Evolutionary conservation across 2,329 filamentous ascomycete genomes (phyloP), one percentile per base, ranked within the genome.

Genomic region (Microsporum canis): DNA sequence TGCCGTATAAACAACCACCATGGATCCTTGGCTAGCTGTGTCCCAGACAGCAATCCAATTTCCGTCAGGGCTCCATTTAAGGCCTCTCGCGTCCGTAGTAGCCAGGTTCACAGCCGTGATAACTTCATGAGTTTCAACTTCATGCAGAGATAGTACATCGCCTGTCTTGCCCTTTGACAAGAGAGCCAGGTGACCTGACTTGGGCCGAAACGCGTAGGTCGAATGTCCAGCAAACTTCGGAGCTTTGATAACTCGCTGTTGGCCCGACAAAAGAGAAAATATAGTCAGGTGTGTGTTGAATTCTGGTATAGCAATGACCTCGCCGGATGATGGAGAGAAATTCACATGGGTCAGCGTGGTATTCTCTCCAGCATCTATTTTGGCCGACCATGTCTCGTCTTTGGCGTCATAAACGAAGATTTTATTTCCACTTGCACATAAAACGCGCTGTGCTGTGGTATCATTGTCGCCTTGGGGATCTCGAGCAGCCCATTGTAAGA

Each of bases 1-100:
- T 1, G 82, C 80, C 1, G 83, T 85, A 65, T 80, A 83, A 45
- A 85, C 76, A 60, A 79, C 70, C 8, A 84, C 68, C 60, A 76
- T 78, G 38, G 78, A 79, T 5, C 79, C 78, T 5, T 73, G 71
- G 61, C 78, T 80, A 2, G 81, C 75, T 36, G 79, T 71, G 66
- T 85, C 83, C 75, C 82, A 80, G 3, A 84, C 68, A 0, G 78
- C 80, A 62, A 85, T 72, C 83, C 83, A 86, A 62, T 76, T 74
- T 3, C 83, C 82, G 69, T 84, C 80, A 0, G 78, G 77, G 64
- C 81, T 84, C 82, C 83, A 86, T 67, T 79, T 80, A 39, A 86
- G 60, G 0, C 79, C 80, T 63, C 81, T 80, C 0, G 81, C 82
- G 72, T 86, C 83, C 14, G 76, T 68, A 1, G 82, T 84, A 1